Conservation (phyloP, 179 eudicot species). For the Beta lomatogona region DNA sequence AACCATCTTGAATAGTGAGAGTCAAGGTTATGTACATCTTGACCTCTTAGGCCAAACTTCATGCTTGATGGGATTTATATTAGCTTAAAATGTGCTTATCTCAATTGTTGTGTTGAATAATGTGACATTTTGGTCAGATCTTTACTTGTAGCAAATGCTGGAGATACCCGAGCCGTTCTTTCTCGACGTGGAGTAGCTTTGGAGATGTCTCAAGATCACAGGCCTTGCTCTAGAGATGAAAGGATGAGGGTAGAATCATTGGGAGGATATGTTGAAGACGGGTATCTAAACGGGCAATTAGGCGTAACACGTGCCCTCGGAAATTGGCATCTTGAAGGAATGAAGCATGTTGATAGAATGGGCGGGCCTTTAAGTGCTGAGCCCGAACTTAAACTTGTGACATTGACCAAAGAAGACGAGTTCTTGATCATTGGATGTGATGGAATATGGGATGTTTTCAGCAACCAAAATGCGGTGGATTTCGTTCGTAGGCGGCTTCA, state of each 20-base stretch:
- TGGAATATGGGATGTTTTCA: constrained; percentile 94
- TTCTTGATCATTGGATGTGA: constrained; percentile 90
- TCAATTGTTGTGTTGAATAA: constrained; percentile 23
- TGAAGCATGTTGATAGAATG: constrained; percentile 53
- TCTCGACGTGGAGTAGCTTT: constrained; percentile 74
- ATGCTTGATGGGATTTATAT: not conserved
- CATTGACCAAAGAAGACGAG: constrained; percentile 82
- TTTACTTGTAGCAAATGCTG: constrained; percentile 96
- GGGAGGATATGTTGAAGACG: constrained; percentile 81
- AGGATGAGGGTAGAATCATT: constrained; percentile 69
- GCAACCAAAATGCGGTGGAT: constrained; percentile 93
- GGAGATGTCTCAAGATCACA: constrained; percentile 90
- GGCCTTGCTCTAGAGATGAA: constrained; percentile 70
- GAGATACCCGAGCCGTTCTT: constrained; percentile 93
- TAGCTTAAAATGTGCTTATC: constrained; percentile 1
- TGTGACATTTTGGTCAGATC: constrained; percentile 65
- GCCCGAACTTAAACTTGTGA: constrained; percentile 78
- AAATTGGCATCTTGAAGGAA: constrained; percentile 86
- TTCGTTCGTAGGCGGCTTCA: constrained; percentile 80
- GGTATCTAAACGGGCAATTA: constrained; percentile 84
- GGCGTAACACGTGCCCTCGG: constrained; percentile 92
- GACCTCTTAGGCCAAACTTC: not conserved
- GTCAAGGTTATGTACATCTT: not conserved
- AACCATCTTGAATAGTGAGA: not conserved
- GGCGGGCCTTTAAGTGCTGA: constrained; percentile 83